Conservation (phyloP, 176 grass and related monocot genomes). For the Aechmea fasciata region DNA sequence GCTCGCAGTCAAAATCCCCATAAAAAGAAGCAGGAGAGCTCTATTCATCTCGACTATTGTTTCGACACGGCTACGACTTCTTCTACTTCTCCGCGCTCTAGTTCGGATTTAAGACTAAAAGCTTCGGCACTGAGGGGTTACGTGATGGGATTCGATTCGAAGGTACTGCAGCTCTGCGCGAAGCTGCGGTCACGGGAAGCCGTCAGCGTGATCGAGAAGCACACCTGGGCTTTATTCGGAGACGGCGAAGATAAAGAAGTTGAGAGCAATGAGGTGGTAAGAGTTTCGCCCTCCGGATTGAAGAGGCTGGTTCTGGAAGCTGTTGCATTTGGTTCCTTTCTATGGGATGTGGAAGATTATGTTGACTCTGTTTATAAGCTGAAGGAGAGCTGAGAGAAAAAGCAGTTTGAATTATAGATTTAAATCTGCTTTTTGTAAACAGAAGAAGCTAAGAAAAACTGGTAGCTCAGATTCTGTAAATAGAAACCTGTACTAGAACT, state of each 20-base stretch:
- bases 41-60: slow-evolving; percentile 24
- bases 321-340: slow-evolving; percentile 62
- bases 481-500: too few relatives aligned
- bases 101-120: slow-evolving; percentile 19
- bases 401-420: background rate
- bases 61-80: slow-evolving; percentile 3
- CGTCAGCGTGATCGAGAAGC: slow-evolving; percentile 47
- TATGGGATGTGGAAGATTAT: slow-evolving; percentile 51
- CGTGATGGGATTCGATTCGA: slow-evolving; percentile 51
- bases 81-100: slow-evolving; percentile 21
- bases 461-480: background rate
- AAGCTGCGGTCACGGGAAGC: slow-evolving; percentile 40
- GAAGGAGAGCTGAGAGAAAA: slow-evolving; percentile 31
- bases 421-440: background rate
- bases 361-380: slow-evolving; percentile 38
- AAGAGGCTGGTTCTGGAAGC: slow-evolving; percentile 57
- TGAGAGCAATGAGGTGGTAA: slow-evolving; percentile 27
- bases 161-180: slow-evolving; percentile 47
- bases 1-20: slow-evolving; percentile 14
- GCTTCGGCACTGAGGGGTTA: slow-evolving; percentile 35
- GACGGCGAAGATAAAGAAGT: slow-evolving; percentile 8
- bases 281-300: slow-evolving; percentile 29
- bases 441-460: background rate
- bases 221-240: slow-evolving; percentile 43
- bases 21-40: slow-evolving; percentile 28